A percentile compares a stretch with the other conserved stretches of the same genome.
Conservation (phyloP, 2,329 filamentous ascomycete genomes). For the Ophiocordyceps camponoti-rufipedis region DNA sequence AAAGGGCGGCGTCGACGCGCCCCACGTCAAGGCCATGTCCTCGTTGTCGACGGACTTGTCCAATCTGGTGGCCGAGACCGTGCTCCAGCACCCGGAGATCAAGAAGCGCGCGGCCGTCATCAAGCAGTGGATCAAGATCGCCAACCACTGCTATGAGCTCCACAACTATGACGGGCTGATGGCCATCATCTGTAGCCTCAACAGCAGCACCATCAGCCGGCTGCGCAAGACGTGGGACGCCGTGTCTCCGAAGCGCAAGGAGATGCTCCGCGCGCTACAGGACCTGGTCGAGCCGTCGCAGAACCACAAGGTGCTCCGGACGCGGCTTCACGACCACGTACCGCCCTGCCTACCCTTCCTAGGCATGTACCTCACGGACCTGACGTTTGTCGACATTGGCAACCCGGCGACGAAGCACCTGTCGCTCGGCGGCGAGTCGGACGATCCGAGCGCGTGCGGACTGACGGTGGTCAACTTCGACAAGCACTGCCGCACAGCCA, state of each 20-base stretch:
- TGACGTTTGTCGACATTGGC: slow-evolving; percentile 90
- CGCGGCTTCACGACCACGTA: slow-evolving; percentile 66
- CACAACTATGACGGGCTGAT: slow-evolving; percentile 95
- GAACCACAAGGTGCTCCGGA: slow-evolving; percentile 77
- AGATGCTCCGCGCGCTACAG: slow-evolving; percentile 60
- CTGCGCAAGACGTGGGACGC: slow-evolving; percentile 84
- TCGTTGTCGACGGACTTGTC: slow-evolving; percentile 81
- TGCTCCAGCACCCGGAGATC: slow-evolving; percentile 70
- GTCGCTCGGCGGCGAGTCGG: slow-evolving; percentile 23
- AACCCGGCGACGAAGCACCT: slow-evolving; percentile 75
- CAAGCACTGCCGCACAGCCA: slow-evolving; percentile 86
- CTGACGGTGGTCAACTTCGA: slow-evolving; percentile 91
- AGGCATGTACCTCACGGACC: slow-evolving; percentile 87
- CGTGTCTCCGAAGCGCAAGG: slow-evolving; percentile 68
- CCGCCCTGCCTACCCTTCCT: slow-evolving; percentile 90
- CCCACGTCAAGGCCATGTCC: slow-evolving; percentile 89
- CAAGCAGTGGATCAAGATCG: slow-evolving; percentile 97
- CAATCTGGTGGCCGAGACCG: slow-evolving; percentile 83
- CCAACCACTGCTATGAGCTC: slow-evolving; percentile 66
- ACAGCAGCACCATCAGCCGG: slow-evolving; percentile 77
- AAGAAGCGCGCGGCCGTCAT: slow-evolving; percentile 83
- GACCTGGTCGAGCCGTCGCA: slow-evolving; percentile 75
- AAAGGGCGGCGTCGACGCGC: slow-evolving; percentile 57
- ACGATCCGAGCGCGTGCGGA: slow-evolving; percentile 44
- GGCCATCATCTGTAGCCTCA: slow-evolving; percentile 89